Evolutionary conservation across 2,329 filamentous ascomycete species (phyloP), one percentile per base, ranked within the genome.

Genomic region (Chaetomium sp.): DNA sequence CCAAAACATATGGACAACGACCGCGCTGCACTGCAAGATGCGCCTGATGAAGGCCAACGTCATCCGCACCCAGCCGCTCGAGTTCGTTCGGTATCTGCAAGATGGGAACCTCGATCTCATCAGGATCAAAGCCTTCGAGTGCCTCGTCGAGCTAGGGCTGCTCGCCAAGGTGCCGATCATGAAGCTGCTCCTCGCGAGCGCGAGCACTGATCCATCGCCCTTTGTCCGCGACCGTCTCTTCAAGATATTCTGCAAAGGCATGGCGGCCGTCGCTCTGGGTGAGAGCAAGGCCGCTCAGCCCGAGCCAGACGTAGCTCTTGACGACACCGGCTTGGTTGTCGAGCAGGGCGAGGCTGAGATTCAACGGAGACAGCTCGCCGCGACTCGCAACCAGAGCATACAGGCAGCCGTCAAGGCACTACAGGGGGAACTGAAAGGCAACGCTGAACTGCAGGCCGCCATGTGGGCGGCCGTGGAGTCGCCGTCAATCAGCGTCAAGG

Each of bases 1-100:
- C 71, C 86, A 89, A 65, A 90, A 90, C 67, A 82, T 87, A 62
- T 87, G 86, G 81, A 88, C 87, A 21, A 81, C 83, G 67, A 84
- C 87, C 21, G 85, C 85, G 4, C 75, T 90, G 51, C 83, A 87
- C 63, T 87, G 87, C 63, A 85, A 87, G 71, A 81, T 82, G 71
- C 79, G 78, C 49, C 76, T 90, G 59, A 89, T 89, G 87, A 87
- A 88, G 75, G 84, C 84, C 3, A 81, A 83, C 19, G 82, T 89
- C 19, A 87, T 89, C 38, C 81, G 83, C 0, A 74, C 78, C 35
- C 78, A 81, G 49, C 81, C 82, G 0, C 69, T 84, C 45, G 82
- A 86, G 64, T 89, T 89, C 72, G 80, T 85, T 25, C 84, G 87
- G 69, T 90, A 90, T 70, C 77, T 89, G 10, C 83, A 88, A 69